Evolutionary conservation across 2,329 filamentous ascomycete species (phyloP), one percentile per base, ranked within the genome.

Genomic region (Ceratocystiopsis sp.): DNA sequence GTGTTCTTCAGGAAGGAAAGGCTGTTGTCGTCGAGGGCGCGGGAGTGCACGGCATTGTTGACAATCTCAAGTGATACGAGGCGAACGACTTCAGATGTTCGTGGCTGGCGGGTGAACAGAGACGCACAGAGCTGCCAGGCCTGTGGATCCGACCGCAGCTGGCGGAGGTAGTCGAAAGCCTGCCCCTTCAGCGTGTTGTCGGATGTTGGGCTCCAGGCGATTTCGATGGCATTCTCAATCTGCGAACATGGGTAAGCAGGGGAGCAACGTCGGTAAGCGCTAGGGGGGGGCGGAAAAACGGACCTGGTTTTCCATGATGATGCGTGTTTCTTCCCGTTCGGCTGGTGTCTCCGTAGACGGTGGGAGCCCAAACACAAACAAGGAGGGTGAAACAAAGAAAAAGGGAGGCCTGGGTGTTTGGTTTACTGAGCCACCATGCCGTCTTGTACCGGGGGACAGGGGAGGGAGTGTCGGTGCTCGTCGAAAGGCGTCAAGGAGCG

Each of bases 171-270:
- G 43, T 85, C 75, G 59, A 84, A 82, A 51, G 89, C 87, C 66
- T 94, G 86, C 47, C 66, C 63, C 63, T 89, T 86, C 56, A 93
- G 70, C 51, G 68, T 64, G 55, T 74, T 77, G 61, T 87, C 77
- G 54, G 85, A 81, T 54, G 72, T 65, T 46, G 84, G 84, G 62
- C 89, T 80, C 67, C 79, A 91, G 62, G 85, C 84, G 65, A 96
- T 93, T 62, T 91, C 78, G 66, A 96, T 91, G 62, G 91, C 91
- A 66, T 84, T 89, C 66, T 91, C 83, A 61, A 95, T 79, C 84
- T 95, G 56, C 15, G 40, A 37, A 37, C 19, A 38, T 33, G 36
- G 4, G 32, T 16, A 4, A 32, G 29, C 9, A 29, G 12, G 37
- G 33, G 18, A 9, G 8, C n/a, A 11, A 4, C 32, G 5, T 6